Conservation (phyloP, 495 filamentous ascomycete genomes). For the Penicillium roqueforti region DNA sequence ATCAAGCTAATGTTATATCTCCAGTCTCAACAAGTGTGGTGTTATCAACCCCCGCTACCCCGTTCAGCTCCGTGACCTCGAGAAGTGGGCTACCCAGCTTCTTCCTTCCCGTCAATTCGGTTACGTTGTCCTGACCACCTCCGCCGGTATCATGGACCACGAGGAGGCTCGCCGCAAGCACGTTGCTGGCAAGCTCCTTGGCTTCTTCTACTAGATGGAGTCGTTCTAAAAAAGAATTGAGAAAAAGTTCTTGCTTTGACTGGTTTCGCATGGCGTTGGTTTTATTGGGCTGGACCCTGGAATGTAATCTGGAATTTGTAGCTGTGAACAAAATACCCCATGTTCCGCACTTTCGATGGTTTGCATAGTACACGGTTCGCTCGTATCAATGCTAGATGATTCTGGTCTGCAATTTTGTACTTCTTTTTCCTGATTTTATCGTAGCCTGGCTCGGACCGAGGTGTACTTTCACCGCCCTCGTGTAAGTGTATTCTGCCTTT, state of each 20-base stretch:
- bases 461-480: constrained; percentile 19
- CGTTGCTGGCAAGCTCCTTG: constrained; percentile 91
- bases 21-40: constrained; percentile 94
- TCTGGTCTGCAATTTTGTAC: constrained; percentile 17
- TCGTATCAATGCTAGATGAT: constrained; percentile 24
- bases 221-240: constrained; percentile 20
- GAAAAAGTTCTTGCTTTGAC: constrained; percentile 35
- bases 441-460: constrained; percentile 16
- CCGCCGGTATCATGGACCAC: constrained; percentile 99
- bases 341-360: constrained; percentile 21
- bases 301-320: constrained; percentile 33
- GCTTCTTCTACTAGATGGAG: constrained; percentile 85
- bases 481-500: constrained; percentile 14
- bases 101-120: constrained; percentile 99
- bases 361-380: constrained; percentile 29
- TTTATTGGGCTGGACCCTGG: constrained; percentile 22
- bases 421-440: neutral
- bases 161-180: constrained; percentile 98
- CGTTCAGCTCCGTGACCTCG: constrained; percentile 91
- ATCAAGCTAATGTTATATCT: neutral
- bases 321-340: constrained; percentile 25
- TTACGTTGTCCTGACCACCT: constrained; percentile 97
- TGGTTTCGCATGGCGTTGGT: constrained; percentile 21
- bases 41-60: constrained; percentile 99
- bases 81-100: constrained; percentile 99